These are phyloP conservation scores for Pleurotus citrinopileatus DNA, from an alignment of 768 basidiomycete species.

Conservation along the genomic window DNA sequence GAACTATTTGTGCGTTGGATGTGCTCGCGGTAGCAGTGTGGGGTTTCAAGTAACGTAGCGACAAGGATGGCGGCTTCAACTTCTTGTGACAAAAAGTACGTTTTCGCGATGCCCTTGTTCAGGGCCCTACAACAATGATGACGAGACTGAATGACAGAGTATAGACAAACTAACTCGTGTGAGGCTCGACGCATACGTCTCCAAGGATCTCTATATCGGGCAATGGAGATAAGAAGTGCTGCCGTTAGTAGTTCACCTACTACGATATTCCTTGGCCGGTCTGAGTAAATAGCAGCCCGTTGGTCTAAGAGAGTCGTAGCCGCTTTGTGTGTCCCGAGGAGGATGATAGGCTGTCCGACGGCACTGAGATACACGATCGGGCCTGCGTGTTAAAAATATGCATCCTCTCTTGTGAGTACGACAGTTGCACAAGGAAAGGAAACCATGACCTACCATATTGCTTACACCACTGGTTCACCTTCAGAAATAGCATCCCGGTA, in stretches of 20 bases:
- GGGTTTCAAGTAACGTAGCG: constrained; percentile 18
- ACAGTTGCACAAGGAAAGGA: no score
- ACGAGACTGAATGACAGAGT: not conserved
- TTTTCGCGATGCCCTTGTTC: constrained; percentile 15
- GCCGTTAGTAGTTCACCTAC: constrained; percentile 27
- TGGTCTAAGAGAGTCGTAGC: no score
- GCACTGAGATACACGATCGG: no score
- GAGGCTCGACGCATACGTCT: constrained; percentile 24
- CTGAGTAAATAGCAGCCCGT: no score
- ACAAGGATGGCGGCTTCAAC: constrained; percentile 24
- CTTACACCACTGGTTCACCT: no score
- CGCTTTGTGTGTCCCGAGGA: no score
- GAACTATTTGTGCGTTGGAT: constrained; percentile 15
- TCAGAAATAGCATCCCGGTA: no score
- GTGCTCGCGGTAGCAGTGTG: constrained; percentile 24
- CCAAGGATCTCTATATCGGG: constrained; percentile 22
- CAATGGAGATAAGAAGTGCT: constrained; percentile 22
- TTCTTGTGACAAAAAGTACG: constrained; percentile 19
- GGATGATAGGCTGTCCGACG: no score
- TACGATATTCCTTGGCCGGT: no score
- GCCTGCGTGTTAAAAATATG: no score
- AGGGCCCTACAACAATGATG: constrained; percentile 14
- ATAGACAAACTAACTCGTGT: constrained; percentile 18
- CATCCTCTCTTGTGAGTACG: no score
- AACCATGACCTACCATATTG: no score